phyloP scores from a whole-genome alignment of 306 rosid species.

The Cucurbita moschata region DNA sequence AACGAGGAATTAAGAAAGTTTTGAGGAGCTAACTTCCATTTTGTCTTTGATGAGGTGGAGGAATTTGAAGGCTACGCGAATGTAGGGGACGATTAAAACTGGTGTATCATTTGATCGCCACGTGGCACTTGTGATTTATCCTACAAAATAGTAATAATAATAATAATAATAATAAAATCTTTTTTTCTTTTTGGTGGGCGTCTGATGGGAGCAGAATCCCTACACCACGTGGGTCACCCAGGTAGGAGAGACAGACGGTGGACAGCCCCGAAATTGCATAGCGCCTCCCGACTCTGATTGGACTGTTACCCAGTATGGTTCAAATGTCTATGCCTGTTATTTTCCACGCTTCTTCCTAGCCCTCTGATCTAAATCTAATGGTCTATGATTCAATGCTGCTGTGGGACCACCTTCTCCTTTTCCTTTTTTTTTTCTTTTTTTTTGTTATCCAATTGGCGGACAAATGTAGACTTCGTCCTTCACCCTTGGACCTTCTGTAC shows the following conservation, averaged over 20 bases:
- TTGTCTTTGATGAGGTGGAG: neutral
- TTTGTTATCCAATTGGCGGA: neutral
- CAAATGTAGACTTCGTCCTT: neutral
- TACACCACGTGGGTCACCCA: slow-evolving; percentile 11
- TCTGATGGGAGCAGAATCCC: neutral
- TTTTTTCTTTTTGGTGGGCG: neutral
- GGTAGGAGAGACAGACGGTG: neutral
- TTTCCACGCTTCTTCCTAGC: neutral
- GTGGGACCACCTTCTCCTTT: neutral
- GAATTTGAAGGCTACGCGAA: neutral
- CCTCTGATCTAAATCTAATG: neutral
- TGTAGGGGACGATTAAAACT: neutral
- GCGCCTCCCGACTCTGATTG: slow-evolving; percentile 4
- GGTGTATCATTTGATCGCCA: neutral
- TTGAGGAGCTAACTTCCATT: neutral
- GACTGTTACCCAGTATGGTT: neutral
- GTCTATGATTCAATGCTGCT: neutral
- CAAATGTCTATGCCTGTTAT: neutral
- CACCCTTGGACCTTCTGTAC: neutral
- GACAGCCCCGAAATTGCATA: slow-evolving; percentile 2
- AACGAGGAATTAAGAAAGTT: neutral
- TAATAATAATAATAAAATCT: too few species aligned
- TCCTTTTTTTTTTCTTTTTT: neutral
- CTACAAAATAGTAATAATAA: neutral
- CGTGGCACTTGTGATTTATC: neutral